Evolutionary conservation across 768 basidiomycete genomes (phyloP).

Genomic region (Lactarius hengduanensis): DNA sequence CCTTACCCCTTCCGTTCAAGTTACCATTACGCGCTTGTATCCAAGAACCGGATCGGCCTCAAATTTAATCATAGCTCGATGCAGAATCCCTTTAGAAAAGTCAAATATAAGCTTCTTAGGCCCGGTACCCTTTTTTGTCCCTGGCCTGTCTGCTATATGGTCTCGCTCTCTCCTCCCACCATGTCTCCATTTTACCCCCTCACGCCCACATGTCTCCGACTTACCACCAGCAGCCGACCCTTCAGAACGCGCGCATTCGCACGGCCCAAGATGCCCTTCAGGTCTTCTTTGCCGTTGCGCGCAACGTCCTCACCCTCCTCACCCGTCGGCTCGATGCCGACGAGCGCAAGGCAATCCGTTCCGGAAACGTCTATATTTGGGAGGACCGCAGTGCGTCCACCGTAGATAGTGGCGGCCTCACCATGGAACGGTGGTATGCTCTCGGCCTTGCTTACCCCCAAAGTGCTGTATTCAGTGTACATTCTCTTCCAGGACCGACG

Average conservation of each 20-base stretch:
- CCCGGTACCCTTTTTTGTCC: constrained; percentile 30
- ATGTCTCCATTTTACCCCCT: constrained; percentile 29
- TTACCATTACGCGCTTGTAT: constrained; percentile 11
- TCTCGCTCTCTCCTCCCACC: constrained; percentile 26
- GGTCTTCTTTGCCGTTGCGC: constrained; percentile 71
- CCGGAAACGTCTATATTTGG: constrained; percentile 57
- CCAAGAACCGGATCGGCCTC: constrained; percentile 29
- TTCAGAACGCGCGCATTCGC: constrained; percentile 69
- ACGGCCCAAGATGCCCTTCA: constrained; percentile 77
- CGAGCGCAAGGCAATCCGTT: constrained; percentile 53
- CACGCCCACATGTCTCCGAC: constrained; percentile 27
- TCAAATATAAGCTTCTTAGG: constrained; percentile 32
- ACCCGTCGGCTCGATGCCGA: constrained; percentile 75
- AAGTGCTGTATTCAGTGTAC: neutral
- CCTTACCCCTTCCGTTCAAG: constrained; percentile 22
- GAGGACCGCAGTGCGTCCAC: constrained; percentile 74
- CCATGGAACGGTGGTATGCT: constrained; percentile 68
- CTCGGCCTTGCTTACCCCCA: neutral
- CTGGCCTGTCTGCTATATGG: constrained; percentile 28
- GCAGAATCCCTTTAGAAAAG: constrained; percentile 29
- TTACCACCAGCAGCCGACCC: constrained; percentile 70
- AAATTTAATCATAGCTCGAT: constrained; percentile 29
- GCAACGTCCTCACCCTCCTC: constrained; percentile 65
- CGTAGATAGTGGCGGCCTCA: constrained; percentile 71
- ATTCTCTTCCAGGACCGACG: constrained; percentile 52